Evolutionary conservation across 768 basidiomycete species (phyloP).

Genomic region (Leucocoprinus leucothites): DNA sequence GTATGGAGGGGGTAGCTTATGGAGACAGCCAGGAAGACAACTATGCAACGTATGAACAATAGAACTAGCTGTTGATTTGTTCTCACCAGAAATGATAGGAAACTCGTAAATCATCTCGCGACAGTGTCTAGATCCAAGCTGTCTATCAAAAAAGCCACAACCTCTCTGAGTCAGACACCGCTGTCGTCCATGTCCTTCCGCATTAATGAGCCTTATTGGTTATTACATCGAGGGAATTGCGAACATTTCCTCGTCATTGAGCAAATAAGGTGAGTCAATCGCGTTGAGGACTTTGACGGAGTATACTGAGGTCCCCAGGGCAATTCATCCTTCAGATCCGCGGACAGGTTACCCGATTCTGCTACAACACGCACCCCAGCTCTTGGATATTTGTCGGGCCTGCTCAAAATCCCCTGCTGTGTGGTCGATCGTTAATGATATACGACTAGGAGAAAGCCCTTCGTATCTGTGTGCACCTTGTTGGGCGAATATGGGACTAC

Average conservation of each 20-base stretch:
- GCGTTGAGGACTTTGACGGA: neutral
- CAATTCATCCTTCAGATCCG: slow-evolving; percentile 57
- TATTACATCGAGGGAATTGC: slow-evolving; percentile 78
- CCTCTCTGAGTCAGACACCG: slow-evolving; percentile 42
- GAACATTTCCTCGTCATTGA: slow-evolving; percentile 77
- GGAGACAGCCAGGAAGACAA: slow-evolving; percentile 51
- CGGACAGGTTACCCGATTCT: slow-evolving; percentile 63
- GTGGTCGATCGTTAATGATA: slow-evolving; percentile 65
- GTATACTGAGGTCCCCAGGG: slow-evolving; percentile 32
- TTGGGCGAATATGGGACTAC: slow-evolving; percentile 68
- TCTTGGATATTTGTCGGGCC: slow-evolving; percentile 61
- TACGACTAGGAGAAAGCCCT: slow-evolving; percentile 75
- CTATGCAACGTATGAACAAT: slow-evolving; percentile 47
- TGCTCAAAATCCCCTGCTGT: slow-evolving; percentile 72
- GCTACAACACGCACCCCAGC: slow-evolving; percentile 57
- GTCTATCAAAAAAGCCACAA: slow-evolving; percentile 32
- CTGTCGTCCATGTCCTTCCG: slow-evolving; percentile 57
- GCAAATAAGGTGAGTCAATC: slow-evolving; percentile 52
- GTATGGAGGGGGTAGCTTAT: slow-evolving; percentile 59
- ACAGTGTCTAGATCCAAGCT: slow-evolving; percentile 24
- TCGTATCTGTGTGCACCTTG: slow-evolving; percentile 71
- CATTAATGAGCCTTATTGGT: slow-evolving; percentile 76
- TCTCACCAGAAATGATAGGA: slow-evolving; percentile 29
- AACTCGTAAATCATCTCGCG: slow-evolving; percentile 39
- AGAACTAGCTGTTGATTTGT: neutral